Evolutionary conservation across 352 stramenopile species (phyloP).

Genomic region (Globisporangium echinulatum): DNA sequence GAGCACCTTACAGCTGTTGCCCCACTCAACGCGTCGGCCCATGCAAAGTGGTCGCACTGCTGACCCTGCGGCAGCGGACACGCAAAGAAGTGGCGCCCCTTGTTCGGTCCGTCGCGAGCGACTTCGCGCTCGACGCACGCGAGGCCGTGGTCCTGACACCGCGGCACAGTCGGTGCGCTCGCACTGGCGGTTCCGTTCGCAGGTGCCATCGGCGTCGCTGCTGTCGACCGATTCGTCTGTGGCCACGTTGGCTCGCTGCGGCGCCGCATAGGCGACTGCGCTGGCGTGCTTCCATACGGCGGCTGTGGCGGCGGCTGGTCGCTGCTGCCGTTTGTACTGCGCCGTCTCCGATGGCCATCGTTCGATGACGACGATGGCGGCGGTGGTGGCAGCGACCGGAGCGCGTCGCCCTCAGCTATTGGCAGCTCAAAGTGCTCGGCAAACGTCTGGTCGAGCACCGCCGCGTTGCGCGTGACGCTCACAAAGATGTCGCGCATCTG

Average conservation of each 20-base stretch:
- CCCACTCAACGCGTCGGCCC: slow-evolving; percentile 27
- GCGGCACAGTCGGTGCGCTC: slow-evolving; percentile 8
- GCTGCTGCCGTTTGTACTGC: slow-evolving; percentile 8
- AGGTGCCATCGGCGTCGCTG: too few relatives aligned
- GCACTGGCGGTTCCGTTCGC: background rate
- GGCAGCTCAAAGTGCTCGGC: slow-evolving; percentile 78
- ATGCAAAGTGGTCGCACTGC: slow-evolving; percentile 91
- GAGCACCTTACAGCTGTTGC: slow-evolving; percentile 25
- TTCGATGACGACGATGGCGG: background rate
- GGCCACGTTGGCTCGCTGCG: background rate
- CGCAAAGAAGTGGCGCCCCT: slow-evolving; percentile 88
- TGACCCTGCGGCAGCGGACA: slow-evolving; percentile 81
- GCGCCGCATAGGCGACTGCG: background rate
- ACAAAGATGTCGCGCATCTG: slow-evolving; percentile 80
- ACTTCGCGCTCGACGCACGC: slow-evolving; percentile 50
- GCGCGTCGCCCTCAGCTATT: slow-evolving; percentile 16
- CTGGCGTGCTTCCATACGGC: background rate
- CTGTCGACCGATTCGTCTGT: background rate
- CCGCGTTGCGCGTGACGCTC: slow-evolving; percentile 63
- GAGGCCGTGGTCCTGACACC: slow-evolving; percentile 45
- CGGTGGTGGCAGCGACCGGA: background rate
- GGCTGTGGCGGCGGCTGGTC: background rate
- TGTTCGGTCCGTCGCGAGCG: slow-evolving; percentile 77
- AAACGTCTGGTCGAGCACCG: slow-evolving; percentile 89
- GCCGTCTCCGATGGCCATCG: background rate